phyloP scores from a whole-genome alignment of 805 yeast species.

The Kurtzmaniella fragi region DNA sequence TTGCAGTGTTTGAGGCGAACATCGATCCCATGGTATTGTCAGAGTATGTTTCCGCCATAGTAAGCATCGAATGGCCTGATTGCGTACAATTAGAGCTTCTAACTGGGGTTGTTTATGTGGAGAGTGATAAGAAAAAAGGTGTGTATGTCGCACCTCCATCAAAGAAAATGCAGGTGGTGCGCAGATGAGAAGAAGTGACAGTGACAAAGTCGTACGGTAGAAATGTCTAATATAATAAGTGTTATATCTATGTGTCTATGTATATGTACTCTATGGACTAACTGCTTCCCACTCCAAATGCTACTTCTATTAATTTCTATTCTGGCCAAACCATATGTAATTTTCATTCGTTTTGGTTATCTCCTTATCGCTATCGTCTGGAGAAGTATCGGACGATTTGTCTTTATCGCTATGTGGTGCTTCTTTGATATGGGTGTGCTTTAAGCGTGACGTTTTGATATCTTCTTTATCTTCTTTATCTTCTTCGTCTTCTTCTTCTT shows the following conservation, averaged over 20 bases:
- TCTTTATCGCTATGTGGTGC: conserved; percentile 12
- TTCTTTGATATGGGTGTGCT: not conserved
- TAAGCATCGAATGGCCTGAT: no score
- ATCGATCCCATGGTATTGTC: not conserved
- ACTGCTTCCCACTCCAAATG: not conserved
- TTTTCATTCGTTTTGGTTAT: conserved; percentile 11
- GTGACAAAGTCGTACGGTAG: no score
- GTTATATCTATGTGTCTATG: not conserved
- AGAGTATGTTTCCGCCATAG: not conserved
- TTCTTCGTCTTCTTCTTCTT: conserved; percentile 1
- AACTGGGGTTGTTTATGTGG: no score
- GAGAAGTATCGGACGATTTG: conserved; percentile 4
- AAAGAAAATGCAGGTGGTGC: no score
- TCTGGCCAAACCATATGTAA: conserved; percentile 38
- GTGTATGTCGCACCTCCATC: no score
- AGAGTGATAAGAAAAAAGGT: no score
- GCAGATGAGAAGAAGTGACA: no score
- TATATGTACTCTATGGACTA: not conserved
- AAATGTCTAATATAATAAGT: no score
- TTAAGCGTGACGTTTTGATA: not conserved
- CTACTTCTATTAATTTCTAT: conserved; percentile 10
- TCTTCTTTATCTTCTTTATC: not conserved
- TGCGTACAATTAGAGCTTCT: no score
- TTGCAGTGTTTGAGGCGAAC: conserved; percentile 18
- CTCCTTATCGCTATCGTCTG: conserved; percentile 11